Evolutionary conservation across 2,329 filamentous ascomycete species (phyloP), one percentile per base, ranked within the genome.

Genomic region (Sclerotinia borealis): DNA sequence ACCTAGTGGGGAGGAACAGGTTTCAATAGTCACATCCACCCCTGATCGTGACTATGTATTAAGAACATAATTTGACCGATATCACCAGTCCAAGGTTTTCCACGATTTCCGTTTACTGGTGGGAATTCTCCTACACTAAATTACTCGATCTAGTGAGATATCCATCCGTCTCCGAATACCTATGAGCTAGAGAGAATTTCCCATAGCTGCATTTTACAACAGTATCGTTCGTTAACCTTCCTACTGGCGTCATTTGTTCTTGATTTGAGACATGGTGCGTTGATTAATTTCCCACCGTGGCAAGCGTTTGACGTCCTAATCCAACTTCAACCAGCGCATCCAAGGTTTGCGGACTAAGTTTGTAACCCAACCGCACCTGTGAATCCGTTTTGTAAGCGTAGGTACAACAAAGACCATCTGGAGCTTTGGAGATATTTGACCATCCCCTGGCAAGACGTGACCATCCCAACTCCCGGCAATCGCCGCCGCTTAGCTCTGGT

Each of bases 401-500:
- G 29, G 36, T 43, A 39, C 4, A 9, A 15, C 0, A 4, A 19
- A 11, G 17, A 9, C 5, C 19, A 31, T 29, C 6, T 19, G 31
- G 54, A 63, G 64, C 25, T 64, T 67, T 41, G 17, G 47, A 41
- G 43, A 54, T 63, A 48, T 64, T 66, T 66, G 67, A 67, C 50
- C 41, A 67, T 54, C 45, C 52, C 41, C 45, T 19, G 55, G 73
- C 72, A 77, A 79, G 79, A 78, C 80, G 80, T 78, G 79, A 82
- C 80, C 80, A 81, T 79, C 78, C 79, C 77, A 77, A 73, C 75
- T 76, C 76, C 71, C 65, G 63, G 66, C 60, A 15, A n/a, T 19
- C 39, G 19, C 37, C 51, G 29, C 5, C 17, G 4, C 25, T 29
- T 39, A 37, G 48, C 27, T 41, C 37, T 37, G 43, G 43, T 61